Base-by-base conservation (phyloP, 139 green algal species). In the Volvox africanus region DNA sequence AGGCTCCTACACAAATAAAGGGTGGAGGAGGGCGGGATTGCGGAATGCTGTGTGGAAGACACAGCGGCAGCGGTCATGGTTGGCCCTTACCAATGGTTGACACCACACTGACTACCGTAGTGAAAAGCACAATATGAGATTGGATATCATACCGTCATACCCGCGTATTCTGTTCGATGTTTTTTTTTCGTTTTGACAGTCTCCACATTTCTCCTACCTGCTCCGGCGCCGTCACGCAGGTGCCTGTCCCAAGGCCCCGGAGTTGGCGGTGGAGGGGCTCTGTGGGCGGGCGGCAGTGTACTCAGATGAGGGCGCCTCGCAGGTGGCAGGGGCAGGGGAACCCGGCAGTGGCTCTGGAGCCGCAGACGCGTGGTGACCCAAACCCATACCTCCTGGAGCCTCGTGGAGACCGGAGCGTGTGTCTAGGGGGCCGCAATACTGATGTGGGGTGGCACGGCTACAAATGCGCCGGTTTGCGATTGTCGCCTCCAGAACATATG, bases 201-300 rank as follows among this genome's bases (percentile, higher is more conserved):
- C 2, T 16, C 21, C 68, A 16, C 21, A 12, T 5, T 79, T 32
- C 71, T 44, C 69, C 68, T 28, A 32, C 33, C 2, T 80, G 30
- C 26, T 26, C 0, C 78, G 26, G 24, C 13, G 26, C 9, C 26
- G 1, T 61, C 16, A 36, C 36, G 87, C 91, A 92, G 91, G 91
- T 77, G 91, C 87, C 9, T 30, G 2, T 1, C 61, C 37, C 65
- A 93, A 93, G 73, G 81, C 13, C 12, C 62, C 75, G 16, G 62
- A 50, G 30, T 35, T 86, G 81, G 90, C 86, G 21, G 79, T 91
- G 14, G 90, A 93, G 78, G 90, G 90, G 0, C 85, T 79, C 19
- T 62, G 24, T 19, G 90, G 90, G 13, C 44, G 90, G 0, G 90
- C 90, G 0, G 90, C 85, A 11, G 78, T 69, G 24, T 93, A 93